phyloP scores from a whole-genome alignment of 2,329 filamentous ascomycete species.

The Fusarium setosum region DNA sequence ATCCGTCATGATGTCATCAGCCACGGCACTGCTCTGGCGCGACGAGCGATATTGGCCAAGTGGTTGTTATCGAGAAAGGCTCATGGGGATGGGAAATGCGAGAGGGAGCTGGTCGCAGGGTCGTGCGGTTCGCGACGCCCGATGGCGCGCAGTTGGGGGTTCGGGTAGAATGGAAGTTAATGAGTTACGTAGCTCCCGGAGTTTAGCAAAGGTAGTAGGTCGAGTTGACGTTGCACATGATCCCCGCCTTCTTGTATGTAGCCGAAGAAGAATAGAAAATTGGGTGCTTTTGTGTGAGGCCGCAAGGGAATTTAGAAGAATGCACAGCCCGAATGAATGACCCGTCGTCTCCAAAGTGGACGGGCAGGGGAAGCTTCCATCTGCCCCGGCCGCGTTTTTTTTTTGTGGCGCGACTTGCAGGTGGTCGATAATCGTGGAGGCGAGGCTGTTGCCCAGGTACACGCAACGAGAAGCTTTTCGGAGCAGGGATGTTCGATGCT shows the following conservation, averaged over 20 bases:
- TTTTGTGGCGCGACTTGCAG: constrained; percentile 33
- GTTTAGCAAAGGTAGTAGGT: constrained; percentile 29
- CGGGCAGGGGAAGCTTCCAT: constrained; percentile 13
- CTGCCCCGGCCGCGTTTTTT: constrained; percentile 18
- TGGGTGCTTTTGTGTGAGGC: neutral
- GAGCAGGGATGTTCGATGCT: constrained; percentile 10
- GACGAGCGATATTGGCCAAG: constrained; percentile 17
- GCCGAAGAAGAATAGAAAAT: neutral
- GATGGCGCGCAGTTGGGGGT: constrained; percentile 23
- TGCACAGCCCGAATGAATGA: constrained; percentile 9
- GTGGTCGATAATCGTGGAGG: constrained; percentile 10
- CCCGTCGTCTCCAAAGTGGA: neutral
- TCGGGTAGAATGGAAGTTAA: constrained; percentile 16
- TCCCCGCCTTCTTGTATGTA: constrained; percentile 11
- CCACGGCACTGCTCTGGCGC: constrained; percentile 20
- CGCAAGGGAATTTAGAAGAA: constrained; percentile 5
- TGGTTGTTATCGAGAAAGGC: neutral
- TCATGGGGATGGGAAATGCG: constrained; percentile 2
- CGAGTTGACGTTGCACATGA: constrained; percentile 32
- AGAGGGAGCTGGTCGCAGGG: constrained; percentile 18
- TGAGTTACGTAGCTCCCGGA: neutral
- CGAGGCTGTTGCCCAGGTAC: constrained; percentile 22
- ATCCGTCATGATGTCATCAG: constrained; percentile 48
- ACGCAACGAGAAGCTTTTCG: neutral
- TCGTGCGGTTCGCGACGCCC: constrained; percentile 26